Evolutionary conservation across 2,329 filamentous ascomycete species (phyloP).

Genomic region (Aureobasidium sp.): DNA sequence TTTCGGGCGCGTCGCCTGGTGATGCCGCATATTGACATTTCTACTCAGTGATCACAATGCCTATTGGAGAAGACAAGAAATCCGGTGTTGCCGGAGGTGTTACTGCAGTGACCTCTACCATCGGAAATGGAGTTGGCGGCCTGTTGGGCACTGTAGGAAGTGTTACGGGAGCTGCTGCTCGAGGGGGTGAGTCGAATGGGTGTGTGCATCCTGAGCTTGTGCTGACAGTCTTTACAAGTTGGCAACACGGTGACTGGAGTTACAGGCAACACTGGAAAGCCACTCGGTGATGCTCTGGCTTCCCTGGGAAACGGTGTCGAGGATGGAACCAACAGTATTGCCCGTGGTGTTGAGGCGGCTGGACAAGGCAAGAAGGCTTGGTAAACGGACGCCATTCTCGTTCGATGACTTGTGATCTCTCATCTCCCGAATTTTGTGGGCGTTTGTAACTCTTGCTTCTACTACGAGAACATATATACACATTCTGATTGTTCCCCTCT

Average conservation of each 20-base stretch:
- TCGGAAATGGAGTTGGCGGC: slow-evolving; percentile 48
- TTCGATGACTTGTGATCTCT: neutral
- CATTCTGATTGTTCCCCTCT: no score
- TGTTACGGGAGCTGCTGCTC: slow-evolving; percentile 40
- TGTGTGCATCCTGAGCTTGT: neutral
- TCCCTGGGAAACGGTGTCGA: slow-evolving; percentile 38
- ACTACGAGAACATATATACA: neutral
- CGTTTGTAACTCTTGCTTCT: neutral
- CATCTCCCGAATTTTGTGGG: neutral
- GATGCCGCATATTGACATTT: neutral
- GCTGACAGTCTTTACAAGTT: slow-evolving; percentile 16
- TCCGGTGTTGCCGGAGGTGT: slow-evolving; percentile 42
- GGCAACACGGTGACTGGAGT: slow-evolving; percentile 39
- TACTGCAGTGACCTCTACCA: slow-evolving; percentile 46
- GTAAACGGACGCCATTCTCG: neutral
- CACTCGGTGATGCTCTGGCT: slow-evolving; percentile 34
- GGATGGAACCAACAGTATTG: slow-evolving; percentile 33
- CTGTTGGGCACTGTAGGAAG: slow-evolving; percentile 45
- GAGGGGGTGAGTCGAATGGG: slow-evolving; percentile 20
- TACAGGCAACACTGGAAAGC: slow-evolving; percentile 32
- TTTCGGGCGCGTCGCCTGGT: neutral
- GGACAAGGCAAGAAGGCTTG: slow-evolving; percentile 36
- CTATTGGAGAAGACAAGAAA: slow-evolving; percentile 21
- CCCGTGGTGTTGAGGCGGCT: slow-evolving; percentile 38
- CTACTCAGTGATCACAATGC: neutral